Evolutionary conservation across 306 rosid species (phyloP).

Genomic region (Cucurbita maxima): DNA sequence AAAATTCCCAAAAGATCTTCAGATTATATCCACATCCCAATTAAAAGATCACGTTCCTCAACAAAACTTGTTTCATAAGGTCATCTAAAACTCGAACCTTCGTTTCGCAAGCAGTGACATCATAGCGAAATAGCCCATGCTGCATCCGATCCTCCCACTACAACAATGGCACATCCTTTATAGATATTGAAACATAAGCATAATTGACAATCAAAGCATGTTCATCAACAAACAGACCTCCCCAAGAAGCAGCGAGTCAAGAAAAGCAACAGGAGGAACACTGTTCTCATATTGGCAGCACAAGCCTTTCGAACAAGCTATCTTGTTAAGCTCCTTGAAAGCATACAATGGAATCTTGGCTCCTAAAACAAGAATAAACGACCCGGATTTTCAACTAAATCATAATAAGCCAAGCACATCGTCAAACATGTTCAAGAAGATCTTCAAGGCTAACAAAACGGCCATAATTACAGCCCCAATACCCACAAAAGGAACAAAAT

Average conservation of each 20-base stretch:
- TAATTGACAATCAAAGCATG: background rate
- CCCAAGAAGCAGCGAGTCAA: constrained; percentile 81
- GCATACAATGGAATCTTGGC: constrained; percentile 88
- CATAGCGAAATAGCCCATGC: constrained; percentile 82
- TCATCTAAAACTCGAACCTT: constrained; percentile 30
- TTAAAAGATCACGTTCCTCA: background rate
- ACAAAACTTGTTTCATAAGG: background rate
- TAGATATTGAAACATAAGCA: background rate
- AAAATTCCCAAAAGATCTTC: constrained; percentile 7
- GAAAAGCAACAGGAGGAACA: constrained; percentile 58
- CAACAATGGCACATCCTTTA: constrained; percentile 1
- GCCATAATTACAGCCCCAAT: background rate
- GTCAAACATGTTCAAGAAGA: background rate
- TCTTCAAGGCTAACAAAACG: background rate
- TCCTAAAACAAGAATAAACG: constrained; percentile 22
- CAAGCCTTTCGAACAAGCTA: constrained; percentile 15
- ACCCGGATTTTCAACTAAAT: background rate
- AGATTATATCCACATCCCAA: background rate
- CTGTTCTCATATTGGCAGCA: constrained; percentile 12
- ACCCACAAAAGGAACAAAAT: background rate
- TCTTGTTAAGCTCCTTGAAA: constrained; percentile 32
- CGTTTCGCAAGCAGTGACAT: constrained; percentile 87
- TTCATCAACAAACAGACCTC: constrained; percentile 30
- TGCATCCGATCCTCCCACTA: constrained; percentile 98
- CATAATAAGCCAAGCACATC: background rate